Base-by-base conservation (phyloP, 2,329 filamentous ascomycete species). In the Aureobasidium mangrovei region DNA sequence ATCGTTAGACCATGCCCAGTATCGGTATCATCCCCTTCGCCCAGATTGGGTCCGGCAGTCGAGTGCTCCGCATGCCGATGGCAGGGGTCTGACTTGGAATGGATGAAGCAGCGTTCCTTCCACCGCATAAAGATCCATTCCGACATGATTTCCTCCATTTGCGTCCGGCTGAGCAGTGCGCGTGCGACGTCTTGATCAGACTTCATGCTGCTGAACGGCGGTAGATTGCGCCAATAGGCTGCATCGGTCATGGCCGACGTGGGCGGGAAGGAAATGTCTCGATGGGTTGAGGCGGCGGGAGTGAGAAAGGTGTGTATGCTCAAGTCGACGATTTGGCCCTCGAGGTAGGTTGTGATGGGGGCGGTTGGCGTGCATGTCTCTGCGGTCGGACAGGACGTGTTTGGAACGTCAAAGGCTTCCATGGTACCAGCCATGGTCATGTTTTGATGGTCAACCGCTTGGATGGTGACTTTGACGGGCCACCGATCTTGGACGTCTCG, bases 271-370 rank as follows among this genome's bases (percentile, higher is more conserved):
- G 40, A 42, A 32, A 59, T 57, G 8, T 10, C 27, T 27, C 43
- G 27, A 1, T 32, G 12, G 29, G 31, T 36, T 46, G 56, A 53
- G 24, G 53, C 54, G 55, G 59, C 51, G 7, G 66, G 67, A 8
- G 77, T 80, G 48, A 78, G 69, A 60, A 86, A 71, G 45, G 70
- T 74, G 63, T 77, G 69, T 4, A 66, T 71, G 41, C 64, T 65
- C 60, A 77, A 81, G 64, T 86, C 83, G 57, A 86, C 78, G 57
- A 86, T 84, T 63, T 86, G 83, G 53, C 83, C 83, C 70, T 85
- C 82, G 42, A 85, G 74, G 62, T 81, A 85, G 2, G 82, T 85
- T 12, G 80, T 79, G 55, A 85, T 85, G 7, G 74, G 72, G 54
- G 75, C 75, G 57, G 77, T 72, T 1, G 49, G 18, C 4, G 36